phyloP scores from a whole-genome alignment of 768 basidiomycete species.

The Lactarius quietus region DNA sequence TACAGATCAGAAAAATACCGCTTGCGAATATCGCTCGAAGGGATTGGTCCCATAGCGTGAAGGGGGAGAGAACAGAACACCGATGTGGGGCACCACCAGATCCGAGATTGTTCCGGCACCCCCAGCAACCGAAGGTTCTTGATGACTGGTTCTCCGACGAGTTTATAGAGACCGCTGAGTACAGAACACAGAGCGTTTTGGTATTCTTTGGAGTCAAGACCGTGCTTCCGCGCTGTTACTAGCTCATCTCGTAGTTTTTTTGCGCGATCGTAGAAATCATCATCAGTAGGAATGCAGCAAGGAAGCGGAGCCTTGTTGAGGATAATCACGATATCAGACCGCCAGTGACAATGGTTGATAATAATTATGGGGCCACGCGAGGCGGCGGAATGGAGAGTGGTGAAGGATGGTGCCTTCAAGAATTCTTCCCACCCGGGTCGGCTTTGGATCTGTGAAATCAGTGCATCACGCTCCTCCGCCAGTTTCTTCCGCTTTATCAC shows the following conservation, averaged over 20 bases:
- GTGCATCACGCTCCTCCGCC: neutral
- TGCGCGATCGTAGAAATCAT: constrained; percentile 2
- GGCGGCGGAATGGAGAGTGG: constrained; percentile 6
- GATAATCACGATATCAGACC: constrained; percentile 18
- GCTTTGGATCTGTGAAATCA: constrained; percentile 1
- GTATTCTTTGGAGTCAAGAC: neutral
- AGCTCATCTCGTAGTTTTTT: neutral
- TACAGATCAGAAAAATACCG: constrained; percentile 13
- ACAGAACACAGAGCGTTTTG: neutral
- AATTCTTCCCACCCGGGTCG: neutral
- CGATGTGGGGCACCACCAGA: neutral
- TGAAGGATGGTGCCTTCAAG: neutral
- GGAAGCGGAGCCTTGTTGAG: neutral
- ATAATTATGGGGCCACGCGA: neutral
- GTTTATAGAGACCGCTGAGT: constrained; percentile 4
- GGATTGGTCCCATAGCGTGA: constrained; percentile 22
- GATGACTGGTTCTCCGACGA: constrained; percentile 2
- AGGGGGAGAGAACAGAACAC: constrained; percentile 20
- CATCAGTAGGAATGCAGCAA: neutral
- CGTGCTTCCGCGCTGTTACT: neutral
- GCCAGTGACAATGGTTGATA: constrained; percentile 13
- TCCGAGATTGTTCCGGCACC: neutral
- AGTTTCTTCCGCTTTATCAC: constrained; percentile 1
- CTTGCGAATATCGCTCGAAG: neutral
- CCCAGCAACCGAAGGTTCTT: neutral